Conservation (phyloP, 1,284 basidiomycete genomes). For the Trametes sp. region DNA sequence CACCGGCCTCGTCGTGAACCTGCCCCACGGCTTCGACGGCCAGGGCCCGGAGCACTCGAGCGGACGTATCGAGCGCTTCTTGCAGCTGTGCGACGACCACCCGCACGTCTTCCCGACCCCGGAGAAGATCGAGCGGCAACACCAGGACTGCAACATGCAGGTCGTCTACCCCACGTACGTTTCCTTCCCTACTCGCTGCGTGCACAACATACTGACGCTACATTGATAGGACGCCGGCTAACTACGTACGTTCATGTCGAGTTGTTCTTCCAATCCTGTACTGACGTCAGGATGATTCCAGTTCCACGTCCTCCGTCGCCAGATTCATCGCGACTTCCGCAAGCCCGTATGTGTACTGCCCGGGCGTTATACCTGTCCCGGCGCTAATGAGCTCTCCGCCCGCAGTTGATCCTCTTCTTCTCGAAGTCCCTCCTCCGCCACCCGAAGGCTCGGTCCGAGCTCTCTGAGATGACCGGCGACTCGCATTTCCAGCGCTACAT, state of each 20-base stretch:
- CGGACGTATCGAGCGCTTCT: conserved; percentile 95
- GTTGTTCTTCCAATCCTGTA: not conserved
- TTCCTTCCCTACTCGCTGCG: conserved; percentile 1
- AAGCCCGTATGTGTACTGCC: conserved; percentile 72
- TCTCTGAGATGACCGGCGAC: conserved; percentile 90
- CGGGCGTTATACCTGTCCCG: not conserved
- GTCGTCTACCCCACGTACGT: conserved; percentile 93
- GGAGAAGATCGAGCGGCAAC: conserved; percentile 93
- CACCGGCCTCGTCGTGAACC: conserved; percentile 89
- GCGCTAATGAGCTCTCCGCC: not conserved
- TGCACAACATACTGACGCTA: conserved; percentile 27
- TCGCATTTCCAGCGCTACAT: conserved; percentile 94
- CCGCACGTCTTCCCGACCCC: conserved; percentile 88
- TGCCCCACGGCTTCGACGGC: conserved; percentile 98
- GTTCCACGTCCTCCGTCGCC: conserved; percentile 96
- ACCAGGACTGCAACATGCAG: conserved; percentile 99
- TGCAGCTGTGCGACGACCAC: conserved; percentile 98
- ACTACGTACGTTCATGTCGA: conserved; percentile 68
- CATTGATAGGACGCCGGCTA: conserved; percentile 78
- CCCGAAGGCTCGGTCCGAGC: conserved; percentile 86
- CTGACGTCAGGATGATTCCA: conserved; percentile 39
- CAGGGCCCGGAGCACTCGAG: conserved; percentile 99
- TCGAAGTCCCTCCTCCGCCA: conserved; percentile 96
- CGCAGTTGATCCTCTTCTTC: conserved; percentile 91
- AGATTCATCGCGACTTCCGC: conserved; percentile 96